Percentiles rank a stretch among this genome's conserved stretches.
Evolutionary conservation across 768 basidiomycete genomes (phyloP).

Genomic region (Agrocybe praecox): DNA sequence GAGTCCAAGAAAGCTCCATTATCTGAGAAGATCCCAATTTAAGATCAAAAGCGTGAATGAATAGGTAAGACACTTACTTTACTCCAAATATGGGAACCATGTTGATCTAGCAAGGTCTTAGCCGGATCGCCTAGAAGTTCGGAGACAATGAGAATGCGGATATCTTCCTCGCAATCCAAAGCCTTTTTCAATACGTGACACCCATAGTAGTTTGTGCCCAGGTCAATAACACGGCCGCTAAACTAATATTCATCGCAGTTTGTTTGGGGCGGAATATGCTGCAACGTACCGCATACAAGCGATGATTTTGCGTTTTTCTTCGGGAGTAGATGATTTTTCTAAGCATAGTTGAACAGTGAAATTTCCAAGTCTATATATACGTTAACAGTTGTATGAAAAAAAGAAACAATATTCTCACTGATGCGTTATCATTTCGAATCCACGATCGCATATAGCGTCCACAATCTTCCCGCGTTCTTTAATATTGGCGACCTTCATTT

Average conservation of each 20-base stretch:
- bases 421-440: conserved; percentile 93
- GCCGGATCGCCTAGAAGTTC: conserved; percentile 86
- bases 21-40: conserved; percentile 48
- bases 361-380: conserved; percentile 72
- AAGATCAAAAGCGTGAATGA: conserved; percentile 5
- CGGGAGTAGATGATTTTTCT: conserved; percentile 73
- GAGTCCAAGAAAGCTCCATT: conserved; percentile 89
- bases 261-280: not conserved
- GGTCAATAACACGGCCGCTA: conserved; percentile 82
- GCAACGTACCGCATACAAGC: conserved; percentile 78
- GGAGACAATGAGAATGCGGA: conserved; percentile 79
- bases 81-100: conserved; percentile 92
- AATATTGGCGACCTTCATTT: conserved; percentile 81
- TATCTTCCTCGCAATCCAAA: conserved; percentile 88
- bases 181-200: conserved; percentile 91
- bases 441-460: conserved; percentile 81
- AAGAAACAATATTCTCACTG: conserved; percentile 42
- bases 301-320: conserved; percentile 81
- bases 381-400: conserved; percentile 5
- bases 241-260: not conserved
- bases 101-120: conserved; percentile 86
- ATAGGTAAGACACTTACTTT: conserved; percentile 57
- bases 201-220: conserved; percentile 88
- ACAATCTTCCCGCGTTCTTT: conserved; percentile 83
- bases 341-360: conserved; percentile 91